Conservation (phyloP, 2,329 filamentous ascomycete species). For the Colletotrichum echinochloae region DNA sequence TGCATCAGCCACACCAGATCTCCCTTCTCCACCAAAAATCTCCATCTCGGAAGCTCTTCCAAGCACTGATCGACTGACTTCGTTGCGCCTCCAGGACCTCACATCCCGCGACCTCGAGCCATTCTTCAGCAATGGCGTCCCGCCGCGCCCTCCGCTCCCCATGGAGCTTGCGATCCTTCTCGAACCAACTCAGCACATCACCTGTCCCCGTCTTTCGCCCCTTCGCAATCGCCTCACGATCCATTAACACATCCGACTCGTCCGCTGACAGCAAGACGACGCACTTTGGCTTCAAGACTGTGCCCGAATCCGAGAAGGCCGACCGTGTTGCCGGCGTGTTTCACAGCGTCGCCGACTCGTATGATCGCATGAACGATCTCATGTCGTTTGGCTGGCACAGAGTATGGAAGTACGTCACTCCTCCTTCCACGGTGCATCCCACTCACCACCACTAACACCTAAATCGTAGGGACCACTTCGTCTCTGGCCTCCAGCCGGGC, state of each 20-base stretch:
- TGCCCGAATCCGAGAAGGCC: slow-evolving; percentile 82
- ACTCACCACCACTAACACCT: slow-evolving; percentile 28
- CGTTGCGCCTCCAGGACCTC: slow-evolving; percentile 30
- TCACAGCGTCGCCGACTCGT: slow-evolving; percentile 92
- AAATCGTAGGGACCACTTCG: slow-evolving; percentile 81
- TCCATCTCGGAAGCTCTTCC: slow-evolving; percentile 30
- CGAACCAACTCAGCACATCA: slow-evolving; percentile 10
- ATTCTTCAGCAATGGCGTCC: slow-evolving; percentile 22
- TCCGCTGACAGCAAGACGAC: slow-evolving; percentile 68
- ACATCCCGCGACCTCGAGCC: slow-evolving; percentile 10
- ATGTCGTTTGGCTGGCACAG: slow-evolving; percentile 99
- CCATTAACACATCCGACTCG: slow-evolving; percentile 43
- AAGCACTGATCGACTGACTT: slow-evolving; percentile 30
- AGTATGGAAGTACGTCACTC: slow-evolving; percentile 80
- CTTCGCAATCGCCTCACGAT: slow-evolving; percentile 47
- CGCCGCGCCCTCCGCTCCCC: slow-evolving; percentile 33
- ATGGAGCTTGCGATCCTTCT: slow-evolving; percentile 27
- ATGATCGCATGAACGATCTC: slow-evolving; percentile 98
- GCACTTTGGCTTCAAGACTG: slow-evolving; percentile 91
- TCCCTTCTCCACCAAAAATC: slow-evolving; percentile 38
- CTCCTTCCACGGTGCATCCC: slow-evolving; percentile 7
- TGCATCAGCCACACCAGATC: slow-evolving; percentile 37
- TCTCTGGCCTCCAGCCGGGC: slow-evolving; percentile 89
- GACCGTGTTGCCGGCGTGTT: slow-evolving; percentile 85
- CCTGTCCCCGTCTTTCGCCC: slow-evolving; percentile 35